Evolutionary conservation across 257 asterid species (phyloP).

Genomic region (Gardenia jasminoides): DNA sequence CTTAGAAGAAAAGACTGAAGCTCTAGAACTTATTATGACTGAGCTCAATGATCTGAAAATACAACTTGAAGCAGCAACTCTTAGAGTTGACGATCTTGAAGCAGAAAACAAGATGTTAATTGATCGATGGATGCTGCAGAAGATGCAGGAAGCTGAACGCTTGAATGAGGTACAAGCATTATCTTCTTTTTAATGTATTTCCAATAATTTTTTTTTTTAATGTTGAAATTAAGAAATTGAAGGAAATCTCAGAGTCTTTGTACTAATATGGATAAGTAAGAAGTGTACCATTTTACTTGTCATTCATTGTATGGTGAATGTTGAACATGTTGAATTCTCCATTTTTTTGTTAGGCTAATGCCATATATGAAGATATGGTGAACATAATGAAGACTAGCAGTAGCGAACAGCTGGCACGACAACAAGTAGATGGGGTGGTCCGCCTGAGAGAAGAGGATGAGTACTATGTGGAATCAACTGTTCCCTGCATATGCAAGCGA

Average conservation of each 20-base stretch:
- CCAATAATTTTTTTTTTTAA: neutral
- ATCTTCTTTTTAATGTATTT: neutral
- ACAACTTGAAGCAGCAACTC: slow-evolving; percentile 59
- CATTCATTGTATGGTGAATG: no score
- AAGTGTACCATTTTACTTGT: neutral
- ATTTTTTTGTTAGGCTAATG: slow-evolving; percentile 57
- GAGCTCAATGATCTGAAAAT: slow-evolving; percentile 76
- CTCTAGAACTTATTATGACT: slow-evolving; percentile 69
- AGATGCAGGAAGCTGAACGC: slow-evolving; percentile 93
- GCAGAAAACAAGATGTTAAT: slow-evolving; percentile 80
- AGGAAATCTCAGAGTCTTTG: neutral
- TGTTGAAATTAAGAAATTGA: no score
- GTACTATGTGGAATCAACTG: slow-evolving; percentile 62
- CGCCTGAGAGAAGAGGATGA: slow-evolving; percentile 94
- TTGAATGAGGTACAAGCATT: slow-evolving; percentile 67
- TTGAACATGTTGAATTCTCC: no score
- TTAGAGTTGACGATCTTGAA: slow-evolving; percentile 64
- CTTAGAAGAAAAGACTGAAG: slow-evolving; percentile 79
- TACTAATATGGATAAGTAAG: neutral
- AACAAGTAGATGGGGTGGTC: slow-evolving; percentile 89
- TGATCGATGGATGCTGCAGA: slow-evolving; percentile 91
- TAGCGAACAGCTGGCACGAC: slow-evolving; percentile 70
- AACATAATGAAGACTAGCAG: slow-evolving; percentile 51
- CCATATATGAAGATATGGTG: slow-evolving; percentile 65
- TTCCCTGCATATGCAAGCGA: slow-evolving; percentile 74